These are phyloP conservation scores for Gracilaria gracilis DNA, from an alignment of 23 red algal genomes.

Conservation along the genomic window DNA sequence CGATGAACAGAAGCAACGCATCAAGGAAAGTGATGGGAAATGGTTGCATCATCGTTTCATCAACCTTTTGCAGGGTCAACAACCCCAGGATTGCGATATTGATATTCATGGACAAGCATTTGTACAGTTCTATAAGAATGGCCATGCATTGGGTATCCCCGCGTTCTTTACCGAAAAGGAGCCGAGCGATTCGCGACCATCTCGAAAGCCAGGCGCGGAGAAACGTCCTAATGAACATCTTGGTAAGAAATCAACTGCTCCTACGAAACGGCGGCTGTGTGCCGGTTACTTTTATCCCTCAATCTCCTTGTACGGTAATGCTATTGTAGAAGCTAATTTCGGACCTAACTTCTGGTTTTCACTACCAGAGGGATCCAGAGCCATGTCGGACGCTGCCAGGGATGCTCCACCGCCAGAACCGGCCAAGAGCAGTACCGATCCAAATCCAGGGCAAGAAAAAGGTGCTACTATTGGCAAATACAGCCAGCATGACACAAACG, in stretches of 20 bases:
- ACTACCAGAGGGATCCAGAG: conserved; percentile 2
- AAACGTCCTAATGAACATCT: background rate
- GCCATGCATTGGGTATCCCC: conserved; percentile 39
- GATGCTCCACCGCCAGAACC: conserved; percentile 1
- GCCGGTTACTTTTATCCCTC: conserved; percentile 58
- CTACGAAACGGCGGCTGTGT: conserved; percentile 9
- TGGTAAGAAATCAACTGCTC: background rate
- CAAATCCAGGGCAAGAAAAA: background rate
- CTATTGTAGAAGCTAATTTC: conserved; percentile 57
- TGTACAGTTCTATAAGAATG: conserved; percentile 81
- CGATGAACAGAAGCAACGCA: conserved; percentile 11
- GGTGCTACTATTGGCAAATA: background rate
- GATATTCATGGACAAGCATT: conserved; percentile 13
- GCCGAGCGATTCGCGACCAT: background rate
- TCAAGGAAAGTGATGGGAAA: conserved; percentile 17
- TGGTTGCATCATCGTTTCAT: conserved; percentile 67
- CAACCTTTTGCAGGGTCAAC: conserved; percentile 45
- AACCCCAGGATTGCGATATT: conserved; percentile 17
- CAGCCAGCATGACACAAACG: background rate
- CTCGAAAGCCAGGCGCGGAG: background rate
- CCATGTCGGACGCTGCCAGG: conserved; percentile 35
- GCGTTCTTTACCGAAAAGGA: conserved; percentile 27
- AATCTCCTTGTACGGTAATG: conserved; percentile 61
- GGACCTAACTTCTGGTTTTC: conserved; percentile 66
- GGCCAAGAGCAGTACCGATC: background rate